Evolutionary conservation across 129 eudicot species (phyloP), one percentile per base, ranked within the genome.

Genomic region (Solidago caesia): DNA sequence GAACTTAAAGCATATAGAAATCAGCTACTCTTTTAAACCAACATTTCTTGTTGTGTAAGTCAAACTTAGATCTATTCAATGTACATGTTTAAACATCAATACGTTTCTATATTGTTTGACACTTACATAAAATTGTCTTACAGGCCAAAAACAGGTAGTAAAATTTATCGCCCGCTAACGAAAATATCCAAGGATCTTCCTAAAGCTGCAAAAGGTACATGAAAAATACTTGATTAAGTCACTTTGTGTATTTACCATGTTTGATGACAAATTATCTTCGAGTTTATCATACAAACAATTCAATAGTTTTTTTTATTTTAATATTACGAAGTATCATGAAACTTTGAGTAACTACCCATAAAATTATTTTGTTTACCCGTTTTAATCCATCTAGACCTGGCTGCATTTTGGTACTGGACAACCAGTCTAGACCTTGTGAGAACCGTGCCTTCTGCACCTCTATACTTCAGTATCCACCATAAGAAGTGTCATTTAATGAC

Each of bases 141-240:
- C 82, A 88, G 95, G 86, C 68, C 85, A 2, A 84, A 81, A 72
- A 49, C 91, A 62, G 55, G 88, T 13, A 56, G 8, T 16, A 16
- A 8, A 75, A 47, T 67, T 59, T 77, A 88, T 57, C 86, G 86
- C 9, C 72, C 86, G 5, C 67, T 72, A 26, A 27, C 70, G 33
- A 86, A 75, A 70, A 78, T 88, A 53, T 64, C 84, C 7, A 80
- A 48, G 67, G 89, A 82, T 27, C 62, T 81, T 77, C 72, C 84
- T 5, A 86, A 71, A 51, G 77, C 73, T 74, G 42, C 79, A 55
- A 77, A 74, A 78, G 91, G 96, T 89, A 83, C 56, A 73, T 33
- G 68, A 27, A 15, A 25, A 56, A 15, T 16, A 55, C 16, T 5
- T 55, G 60, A 71, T 42, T 26, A 68, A 44, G 9, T 71, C 27